Evolutionary conservation across 768 basidiomycete species (phyloP), one percentile per base, ranked within the genome.

Genomic region (Pleurotus tuber-regium): DNA sequence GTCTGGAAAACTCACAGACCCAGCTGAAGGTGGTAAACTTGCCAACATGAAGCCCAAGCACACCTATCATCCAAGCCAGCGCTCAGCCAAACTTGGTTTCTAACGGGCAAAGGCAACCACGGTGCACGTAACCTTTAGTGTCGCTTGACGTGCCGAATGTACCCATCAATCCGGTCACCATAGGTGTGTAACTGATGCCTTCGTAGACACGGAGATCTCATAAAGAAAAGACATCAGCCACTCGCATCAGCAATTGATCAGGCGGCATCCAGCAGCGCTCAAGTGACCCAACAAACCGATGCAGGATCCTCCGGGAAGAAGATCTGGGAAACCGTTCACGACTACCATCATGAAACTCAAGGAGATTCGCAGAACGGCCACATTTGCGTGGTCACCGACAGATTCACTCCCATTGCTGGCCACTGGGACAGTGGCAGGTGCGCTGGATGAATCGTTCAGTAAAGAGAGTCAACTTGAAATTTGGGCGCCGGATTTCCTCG

Each of bases 361-460:
- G 72, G 81, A 88, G 71, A 86, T 95, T 54, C 83, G 87, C 63
- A 79, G 89, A 63, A 93, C 90, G 6, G 86, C 90, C 43, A 91
- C 89, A n/a, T 90, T 93, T 65, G 86, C 89, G 26, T 96, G 92
- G 92, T 87, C 87, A 18, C 87, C 90, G n/a, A 65, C 68, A 76
- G 84, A 73, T 1, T 74, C 82, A 25, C 72, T 86, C 52, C 95
- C 96, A 9, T 72, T 94, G 65, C 76, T 99, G 67, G 95, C 92
- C 54, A 96, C 96, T 26, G 96, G 93, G 57, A 94, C 94, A 1
- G 93, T 96, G 48, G 87, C 93, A 3, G 94, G 93, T 52, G 93
- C 94, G n/a, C 82, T 98, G 38, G 96, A 98, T 72, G 95, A 95
- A 64, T 91, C 87, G 6, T 98, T 98, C 74, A 91, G 89, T 58